phyloP scores from a whole-genome alignment of 2,329 filamentous ascomycete genomes.

The Madurella mycetomatis region DNA sequence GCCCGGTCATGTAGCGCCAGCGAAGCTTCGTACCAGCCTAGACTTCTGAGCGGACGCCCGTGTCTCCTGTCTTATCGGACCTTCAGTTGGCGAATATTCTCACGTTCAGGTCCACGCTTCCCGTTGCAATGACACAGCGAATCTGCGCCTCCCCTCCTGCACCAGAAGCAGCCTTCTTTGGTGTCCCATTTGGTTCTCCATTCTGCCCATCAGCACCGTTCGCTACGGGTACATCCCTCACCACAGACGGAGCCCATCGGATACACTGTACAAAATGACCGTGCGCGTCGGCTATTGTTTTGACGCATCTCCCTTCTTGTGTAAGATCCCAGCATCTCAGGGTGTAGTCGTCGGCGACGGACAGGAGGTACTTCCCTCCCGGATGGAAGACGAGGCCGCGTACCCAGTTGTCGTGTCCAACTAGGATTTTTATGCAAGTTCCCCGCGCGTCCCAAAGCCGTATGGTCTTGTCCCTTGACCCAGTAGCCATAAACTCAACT shows the following conservation, averaged over 20 bases:
- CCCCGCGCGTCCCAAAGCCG: conserved; percentile 84
- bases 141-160: conserved; percentile 57
- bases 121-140: conserved; percentile 80
- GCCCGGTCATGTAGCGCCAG: no score
- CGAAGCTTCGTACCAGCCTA: neutral
- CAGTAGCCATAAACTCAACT: conserved; percentile 86
- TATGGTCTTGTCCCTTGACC: conserved; percentile 85
- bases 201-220: conserved; percentile 42
- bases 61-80: neutral
- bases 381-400: conserved; percentile 83
- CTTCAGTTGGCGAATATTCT: conserved; percentile 64
- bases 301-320: conserved; percentile 87
- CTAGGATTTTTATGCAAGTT: conserved; percentile 75
- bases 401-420: conserved; percentile 94
- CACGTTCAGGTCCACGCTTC: conserved; percentile 76
- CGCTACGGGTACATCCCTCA: conserved; percentile 51
- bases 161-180: conserved; percentile 44
- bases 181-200: conserved; percentile 33
- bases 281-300: conserved; percentile 71
- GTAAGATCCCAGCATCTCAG: conserved; percentile 89
- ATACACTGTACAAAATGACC: conserved; percentile 82
- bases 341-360: conserved; percentile 84
- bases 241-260: conserved; percentile 76
- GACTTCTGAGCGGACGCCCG: neutral
- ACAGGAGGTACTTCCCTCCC: conserved; percentile 83